Evolutionary conservation across 805 yeast genomes (phyloP), one percentile per base, ranked within the genome.

Genomic region (Monosporozyma servazzii): DNA sequence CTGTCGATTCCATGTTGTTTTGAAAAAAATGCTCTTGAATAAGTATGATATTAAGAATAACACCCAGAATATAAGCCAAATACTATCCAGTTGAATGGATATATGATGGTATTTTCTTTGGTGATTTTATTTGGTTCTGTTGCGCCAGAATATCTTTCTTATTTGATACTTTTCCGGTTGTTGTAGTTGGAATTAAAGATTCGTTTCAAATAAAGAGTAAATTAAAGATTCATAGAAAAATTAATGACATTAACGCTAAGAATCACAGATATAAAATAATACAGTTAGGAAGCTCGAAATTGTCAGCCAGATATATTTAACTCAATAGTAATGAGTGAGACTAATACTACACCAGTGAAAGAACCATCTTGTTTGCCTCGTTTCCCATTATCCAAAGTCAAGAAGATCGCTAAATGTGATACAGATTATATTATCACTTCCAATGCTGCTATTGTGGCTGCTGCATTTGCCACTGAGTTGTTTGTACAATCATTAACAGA

Each of bases 391-490:
- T 56, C 66, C 0, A 65, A 63, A 46, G 59, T 62, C 13, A 63
- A 65, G 49, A 57, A 53, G 43, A 59, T 65, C n/a, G 67, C 66
- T 17, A 58, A 56, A 41, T 52, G 54, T 15, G 68, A 65, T 51
- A 58, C 60, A 5, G 66, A 63, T 13, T 58, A 59, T 46, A 50
- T 56, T 13, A 40, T 60, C 10, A 61, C 65, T 5, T 54, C 65
- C 5, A 59, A 63, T 21, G 46, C 59, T 17, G 68, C 67, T 7
- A 57, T 56, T 18, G 55, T 63, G 15, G 65, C 65, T 5, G 55
- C 60, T 5, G 60, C 67, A 1, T 58, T 63, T 48, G 63, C 67
- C 5, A 63, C 67, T 1, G 67, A 65, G 36, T 48, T 62, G 15
- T 63, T 65, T 46, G 53, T 65, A 1, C 64, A 63, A 30, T 55